Base-by-base conservation (phyloP, 805 yeast species). In the Zygosaccharomyces siamensis region DNA sequence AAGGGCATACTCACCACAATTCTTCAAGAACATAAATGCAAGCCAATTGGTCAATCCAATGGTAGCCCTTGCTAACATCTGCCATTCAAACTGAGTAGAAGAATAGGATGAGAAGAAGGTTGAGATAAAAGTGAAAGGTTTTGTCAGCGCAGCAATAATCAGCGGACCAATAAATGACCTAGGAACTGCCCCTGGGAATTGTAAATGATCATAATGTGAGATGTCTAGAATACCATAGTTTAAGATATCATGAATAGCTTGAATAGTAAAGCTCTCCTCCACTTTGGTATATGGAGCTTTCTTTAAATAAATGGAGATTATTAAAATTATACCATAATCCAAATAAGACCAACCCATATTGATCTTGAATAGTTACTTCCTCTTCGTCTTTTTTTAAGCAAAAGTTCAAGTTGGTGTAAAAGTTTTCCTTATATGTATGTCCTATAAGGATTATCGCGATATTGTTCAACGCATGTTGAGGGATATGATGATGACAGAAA, bases 221-320 rank as follows among this genome's bases (percentile, higher is more conserved):
- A 76, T 12, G 51, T 67, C 68, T 21, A 50, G 54, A 2, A 63
- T 30, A 5, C 96, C 97, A 61, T 80, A 75, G 53, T 77, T 75
- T 43, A 87, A 54, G 38, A 89, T 72, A 59, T 92, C 97, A 61
- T 90, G 89, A 37, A 88, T 73, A 0, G 97, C 97, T 60, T 92
- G 97, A 39, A 87, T 72, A 57, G 84, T 87, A 73, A 92, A 92
- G 26, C 96, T 87, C 64, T 92, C 98, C 64, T 92, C 97, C 0
- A 92, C 97, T 67, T 92, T 92, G 1, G 97, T 84, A 66, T 71
- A 88, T 0, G 97, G 97, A 0, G 96, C 76, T 1, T 78, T 57
- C 8, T 71, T 53, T 51, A 85, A 57, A 61, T 83, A 81, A 41
- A 68, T 66, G 1, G 73, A 63, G 8, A 85, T 73, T 5, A 76